These are phyloP conservation scores for Solidago caesia DNA, from an alignment of 129 eudicot genomes.

Conservation along the genomic window DNA sequence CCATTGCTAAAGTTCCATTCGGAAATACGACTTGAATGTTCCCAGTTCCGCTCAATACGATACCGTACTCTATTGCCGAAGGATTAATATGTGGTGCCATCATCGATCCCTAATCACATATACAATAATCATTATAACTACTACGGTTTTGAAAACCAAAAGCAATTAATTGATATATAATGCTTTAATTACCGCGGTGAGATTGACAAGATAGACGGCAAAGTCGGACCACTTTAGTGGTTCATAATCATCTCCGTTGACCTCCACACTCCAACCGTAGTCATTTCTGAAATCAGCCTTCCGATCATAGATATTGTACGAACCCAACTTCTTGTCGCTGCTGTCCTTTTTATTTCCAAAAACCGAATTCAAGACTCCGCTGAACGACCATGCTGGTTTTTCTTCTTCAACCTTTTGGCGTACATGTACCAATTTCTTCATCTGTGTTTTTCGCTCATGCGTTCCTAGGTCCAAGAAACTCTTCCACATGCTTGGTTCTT, in stretches of 20 bases:
- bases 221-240: slow-evolving; percentile 56
- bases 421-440: slow-evolving; percentile 39
- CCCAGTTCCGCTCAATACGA: slow-evolving; percentile 67
- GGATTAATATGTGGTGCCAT: slow-evolving; percentile 95
- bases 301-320: slow-evolving; percentile 56
- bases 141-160: too few species aligned
- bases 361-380: slow-evolving; percentile 33
- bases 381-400: slow-evolving; percentile 43
- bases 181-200: slow-evolving; percentile 53
- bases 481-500: slow-evolving; percentile 46
- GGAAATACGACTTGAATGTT: slow-evolving; percentile 72
- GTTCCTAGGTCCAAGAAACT: slow-evolving; percentile 43
- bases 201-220: slow-evolving; percentile 71
- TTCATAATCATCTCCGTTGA: slow-evolving; percentile 48
- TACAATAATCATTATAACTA: neutral
- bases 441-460: slow-evolving; percentile 36
- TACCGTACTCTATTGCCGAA: slow-evolving; percentile 70
- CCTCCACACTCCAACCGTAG: slow-evolving; percentile 71
- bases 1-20: slow-evolving; percentile 72
- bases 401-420: slow-evolving; percentile 16
- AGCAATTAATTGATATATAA: neutral
- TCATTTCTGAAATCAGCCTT: slow-evolving; percentile 60
- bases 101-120: slow-evolving; percentile 69
- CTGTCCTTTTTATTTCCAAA: slow-evolving; percentile 23
- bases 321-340: slow-evolving; percentile 23